Percentiles rank a stretch among this genome's conserved stretches.
These are phyloP conservation scores for Schoenoplectus tabernaemontani DNA, from an alignment of 202 grass and related monocot genomes.

Conservation along the genomic window DNA sequence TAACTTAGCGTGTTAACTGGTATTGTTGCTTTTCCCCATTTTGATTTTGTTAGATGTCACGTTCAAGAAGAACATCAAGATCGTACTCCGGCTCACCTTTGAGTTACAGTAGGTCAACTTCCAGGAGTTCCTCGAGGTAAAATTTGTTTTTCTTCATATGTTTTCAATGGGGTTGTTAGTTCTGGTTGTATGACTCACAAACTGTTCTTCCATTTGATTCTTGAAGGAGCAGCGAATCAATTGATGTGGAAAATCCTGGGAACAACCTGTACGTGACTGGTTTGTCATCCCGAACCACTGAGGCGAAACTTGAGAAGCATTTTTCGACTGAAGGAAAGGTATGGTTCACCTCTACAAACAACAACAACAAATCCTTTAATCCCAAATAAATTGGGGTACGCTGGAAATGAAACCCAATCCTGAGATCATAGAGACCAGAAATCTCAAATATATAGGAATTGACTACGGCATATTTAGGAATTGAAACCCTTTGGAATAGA, in stretches of 20 bases:
- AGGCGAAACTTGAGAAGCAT: slow-evolving; percentile 61
- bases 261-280: slow-evolving; percentile 79
- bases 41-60: slow-evolving; percentile 2
- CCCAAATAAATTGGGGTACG: neutral
- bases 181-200: neutral
- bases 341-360: slow-evolving; percentile 10
- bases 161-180: neutral
- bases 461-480: neutral
- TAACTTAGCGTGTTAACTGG: neutral
- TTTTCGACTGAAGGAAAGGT: slow-evolving; percentile 89
- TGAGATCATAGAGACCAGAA: slow-evolving; percentile 39
- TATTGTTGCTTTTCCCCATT: neutral
- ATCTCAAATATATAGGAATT: neutral
- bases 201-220: neutral
- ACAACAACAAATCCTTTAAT: too few species aligned
- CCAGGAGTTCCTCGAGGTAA: slow-evolving; percentile 13
- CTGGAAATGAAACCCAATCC: too few species aligned
- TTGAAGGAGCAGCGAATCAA: slow-evolving; percentile 30
- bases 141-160: neutral
- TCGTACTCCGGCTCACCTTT: slow-evolving; percentile 13
- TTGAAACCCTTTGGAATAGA: neutral
- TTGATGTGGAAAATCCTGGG: slow-evolving; percentile 56
- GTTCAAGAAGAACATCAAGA: slow-evolving; percentile 18
- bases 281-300: slow-evolving; percentile 64
- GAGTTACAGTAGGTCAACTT: neutral